Evolutionary conservation across 2,329 filamentous ascomycete genomes (phyloP), one percentile per base, ranked within the genome.

Genomic region (Sporothrix dimorphospora): DNA sequence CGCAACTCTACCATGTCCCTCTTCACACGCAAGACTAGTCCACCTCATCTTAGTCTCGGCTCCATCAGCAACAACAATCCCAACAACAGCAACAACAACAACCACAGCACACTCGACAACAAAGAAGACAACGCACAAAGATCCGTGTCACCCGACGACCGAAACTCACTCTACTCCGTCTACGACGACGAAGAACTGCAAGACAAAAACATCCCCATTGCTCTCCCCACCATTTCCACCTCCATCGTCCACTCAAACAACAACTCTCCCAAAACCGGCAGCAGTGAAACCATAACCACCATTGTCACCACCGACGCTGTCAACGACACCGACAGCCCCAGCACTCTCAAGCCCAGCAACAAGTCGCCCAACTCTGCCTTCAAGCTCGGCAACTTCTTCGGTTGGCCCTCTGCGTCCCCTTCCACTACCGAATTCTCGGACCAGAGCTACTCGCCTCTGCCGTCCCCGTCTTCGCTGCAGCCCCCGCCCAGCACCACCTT

Each of bases 21-120:
- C 78, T 82, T 83, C 77, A 79, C 82, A 67, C 82, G 85, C 59
- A 88, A 86, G 78, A 79, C 82, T 67, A 81, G 83, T 73, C 86
- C 85, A 77, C 86, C 85, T 73, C 85, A 88, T 75, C 83, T 89
- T 55, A 84, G 82, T 75, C 82, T 89, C 73, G 82, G 83, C n/a
- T 34, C 63, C 45, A 71, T 70, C 19, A 71, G 59, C 51, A 72
- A 59, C 66, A 70, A 45, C 45, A 70, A 65, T 27, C 30, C 24
- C 34, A 73, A 69, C 68, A 72, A 59, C 66, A 53, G 21, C 45
- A 66, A 24, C 34, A 71, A 47, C 66, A 67, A 30, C 65, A 59
- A 16, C 27, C 24, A 57, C 40, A 30, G 47, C 27, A 59, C 45
- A 8, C 30, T 21, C 30, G 77, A 77, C 70, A 75, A 81, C 76